Conservation (phyloP, 768 basidiomycete genomes). For the Gymnopilus junonius region DNA sequence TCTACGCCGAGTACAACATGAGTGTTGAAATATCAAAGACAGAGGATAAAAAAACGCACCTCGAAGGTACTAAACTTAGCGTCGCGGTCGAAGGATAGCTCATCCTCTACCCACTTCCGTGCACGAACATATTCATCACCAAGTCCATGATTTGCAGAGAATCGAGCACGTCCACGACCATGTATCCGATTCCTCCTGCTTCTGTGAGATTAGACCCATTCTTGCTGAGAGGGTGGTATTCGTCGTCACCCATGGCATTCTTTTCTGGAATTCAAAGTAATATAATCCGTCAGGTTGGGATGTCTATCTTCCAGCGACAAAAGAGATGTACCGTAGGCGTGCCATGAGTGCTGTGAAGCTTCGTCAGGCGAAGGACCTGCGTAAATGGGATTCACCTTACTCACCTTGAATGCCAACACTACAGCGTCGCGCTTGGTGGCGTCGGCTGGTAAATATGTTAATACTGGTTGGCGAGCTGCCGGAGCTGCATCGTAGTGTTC, state of each 20-base stretch:
- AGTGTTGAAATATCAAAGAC: neutral
- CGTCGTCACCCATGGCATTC: slow-evolving; percentile 91
- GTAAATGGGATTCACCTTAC: slow-evolving; percentile 18
- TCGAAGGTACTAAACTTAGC: slow-evolving; percentile 90
- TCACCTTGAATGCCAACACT: slow-evolving; percentile 78
- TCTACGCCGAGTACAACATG: slow-evolving; percentile 47
- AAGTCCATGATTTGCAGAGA: slow-evolving; percentile 85
- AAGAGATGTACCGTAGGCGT: slow-evolving; percentile 67
- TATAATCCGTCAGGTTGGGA: neutral
- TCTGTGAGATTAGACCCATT: slow-evolving; percentile 78
- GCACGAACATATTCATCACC: slow-evolving; percentile 79
- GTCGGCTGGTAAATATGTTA: slow-evolving; percentile 52
- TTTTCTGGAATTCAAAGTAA: slow-evolving; percentile 62
- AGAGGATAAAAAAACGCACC: slow-evolving; percentile 45
- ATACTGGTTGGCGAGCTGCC: slow-evolving; percentile 13
- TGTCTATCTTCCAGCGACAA: neutral
- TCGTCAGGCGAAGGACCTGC: neutral
- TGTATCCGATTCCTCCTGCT: slow-evolving; percentile 87
- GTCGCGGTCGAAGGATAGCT: slow-evolving; percentile 77
- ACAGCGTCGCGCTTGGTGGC: slow-evolving; percentile 67
- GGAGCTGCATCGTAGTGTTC: slow-evolving; percentile 40
- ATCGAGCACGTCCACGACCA: slow-evolving; percentile 87
- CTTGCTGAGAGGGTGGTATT: slow-evolving; percentile 85
- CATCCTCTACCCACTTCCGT: slow-evolving; percentile 72
- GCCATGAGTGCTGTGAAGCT: slow-evolving; percentile 77